Evolutionary conservation across 2,329 filamentous ascomycete genomes (phyloP).

Genomic region (Emergomyces pasteurianus): DNA sequence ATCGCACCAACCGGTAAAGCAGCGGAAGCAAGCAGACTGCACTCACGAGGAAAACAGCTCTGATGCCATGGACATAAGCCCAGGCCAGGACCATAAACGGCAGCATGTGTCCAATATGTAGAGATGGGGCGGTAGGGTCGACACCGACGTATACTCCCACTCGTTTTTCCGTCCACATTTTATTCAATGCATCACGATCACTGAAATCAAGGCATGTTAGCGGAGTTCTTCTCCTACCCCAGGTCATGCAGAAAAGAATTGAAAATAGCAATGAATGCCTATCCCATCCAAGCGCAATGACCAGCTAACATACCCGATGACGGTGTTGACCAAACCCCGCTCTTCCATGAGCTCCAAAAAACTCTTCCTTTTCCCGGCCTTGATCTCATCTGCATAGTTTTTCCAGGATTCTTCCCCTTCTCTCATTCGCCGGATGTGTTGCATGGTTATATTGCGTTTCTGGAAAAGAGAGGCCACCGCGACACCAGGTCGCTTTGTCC

Average conservation of each 20-base stretch:
- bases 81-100: slow-evolving; percentile 40
- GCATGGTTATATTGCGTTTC: slow-evolving; percentile 26
- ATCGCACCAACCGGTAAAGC: slow-evolving; percentile 5
- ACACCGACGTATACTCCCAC: slow-evolving; percentile 37
- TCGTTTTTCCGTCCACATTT: slow-evolving; percentile 34
- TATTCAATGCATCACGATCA: slow-evolving; percentile 31
- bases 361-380: slow-evolving; percentile 31
- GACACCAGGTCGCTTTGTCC: background rate
- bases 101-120: slow-evolving; percentile 41
- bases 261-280: background rate
- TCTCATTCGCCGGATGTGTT: slow-evolving; percentile 24
- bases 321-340: slow-evolving; percentile 34
- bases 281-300: background rate
- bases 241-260: background rate
- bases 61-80: slow-evolving; percentile 38
- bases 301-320: slow-evolving; percentile 31
- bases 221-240: background rate
- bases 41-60: slow-evolving; percentile 34
- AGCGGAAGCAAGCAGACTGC: background rate
- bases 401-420: slow-evolving; percentile 32
- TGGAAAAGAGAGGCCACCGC: background rate
- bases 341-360: slow-evolving; percentile 36
- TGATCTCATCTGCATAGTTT: slow-evolving; percentile 30
- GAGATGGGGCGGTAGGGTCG: slow-evolving; percentile 38
- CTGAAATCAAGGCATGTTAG: slow-evolving; percentile 14